phyloP scores from a whole-genome alignment of 129 eudicot species.

The Tagetes patula region DNA sequence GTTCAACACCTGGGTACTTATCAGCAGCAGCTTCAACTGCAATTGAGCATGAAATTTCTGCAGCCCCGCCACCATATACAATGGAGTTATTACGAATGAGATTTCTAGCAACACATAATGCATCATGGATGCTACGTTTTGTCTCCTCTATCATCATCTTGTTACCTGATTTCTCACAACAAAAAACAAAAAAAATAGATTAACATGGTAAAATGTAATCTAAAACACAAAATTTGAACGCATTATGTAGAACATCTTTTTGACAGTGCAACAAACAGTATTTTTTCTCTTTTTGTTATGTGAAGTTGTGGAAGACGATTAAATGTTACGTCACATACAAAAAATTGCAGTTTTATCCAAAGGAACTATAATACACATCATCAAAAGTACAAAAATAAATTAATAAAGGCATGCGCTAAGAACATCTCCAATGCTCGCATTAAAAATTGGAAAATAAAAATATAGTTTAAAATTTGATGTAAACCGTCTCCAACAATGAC shows the following conservation, averaged over 20 bases:
- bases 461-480: not conserved
- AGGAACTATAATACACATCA: not conserved
- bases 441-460: not conserved
- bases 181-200: not conserved
- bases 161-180: slow-evolving; percentile 59
- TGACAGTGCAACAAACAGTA: not conserved
- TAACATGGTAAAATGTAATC: not conserved
- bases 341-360: not conserved
- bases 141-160: slow-evolving; percentile 99
- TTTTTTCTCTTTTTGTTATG: not conserved
- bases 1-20: slow-evolving; percentile 96
- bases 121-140: slow-evolving; percentile 95
- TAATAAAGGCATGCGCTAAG: not conserved
- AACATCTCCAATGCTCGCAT: not conserved
- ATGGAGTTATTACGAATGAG: slow-evolving; percentile 93
- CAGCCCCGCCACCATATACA: slow-evolving; percentile 97
- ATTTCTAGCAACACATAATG: slow-evolving; percentile 94
- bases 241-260: not conserved
- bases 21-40: slow-evolving; percentile 99
- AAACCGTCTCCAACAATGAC: not conserved
- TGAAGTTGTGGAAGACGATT: not conserved
- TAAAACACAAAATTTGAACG: not conserved
- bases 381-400: not conserved
- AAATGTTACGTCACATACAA: not conserved
- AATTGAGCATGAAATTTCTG: slow-evolving; percentile 93